Percentiles rank a stretch among this genome's conserved stretches.
phyloP scores from a whole-genome alignment of 2,329 filamentous ascomycete species.

The Coniella vitis region DNA sequence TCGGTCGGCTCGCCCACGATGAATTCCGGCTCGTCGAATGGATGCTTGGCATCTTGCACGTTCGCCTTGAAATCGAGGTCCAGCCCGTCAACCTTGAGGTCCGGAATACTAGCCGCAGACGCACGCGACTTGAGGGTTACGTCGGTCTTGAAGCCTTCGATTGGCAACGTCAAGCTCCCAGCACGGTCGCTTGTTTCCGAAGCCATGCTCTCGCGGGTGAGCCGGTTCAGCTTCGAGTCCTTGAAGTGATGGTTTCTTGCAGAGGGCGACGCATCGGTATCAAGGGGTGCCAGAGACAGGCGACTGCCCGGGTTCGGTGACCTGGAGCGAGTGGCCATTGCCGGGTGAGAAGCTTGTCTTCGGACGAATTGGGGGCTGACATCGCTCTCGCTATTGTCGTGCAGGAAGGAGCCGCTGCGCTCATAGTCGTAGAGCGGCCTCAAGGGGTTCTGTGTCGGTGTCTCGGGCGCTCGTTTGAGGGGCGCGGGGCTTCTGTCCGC shows the following conservation, averaged over 20 bases:
- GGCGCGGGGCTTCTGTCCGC: conserved; percentile 18
- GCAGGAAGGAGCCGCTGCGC: conserved; percentile 43
- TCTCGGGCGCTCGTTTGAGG: conserved; percentile 20
- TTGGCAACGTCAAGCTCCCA: conserved; percentile 35
- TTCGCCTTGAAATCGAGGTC: conserved; percentile 29
- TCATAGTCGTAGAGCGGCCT: conserved; percentile 25
- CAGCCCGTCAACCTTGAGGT: conserved; percentile 36
- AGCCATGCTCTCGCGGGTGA: conserved; percentile 14
- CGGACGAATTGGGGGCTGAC: conserved; percentile 24
- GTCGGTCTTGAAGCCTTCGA: conserved; percentile 34
- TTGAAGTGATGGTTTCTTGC: conserved; percentile 2
- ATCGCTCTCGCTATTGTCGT: conserved; percentile 47
- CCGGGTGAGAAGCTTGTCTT: conserved; percentile 1
- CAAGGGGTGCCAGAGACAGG: conserved; percentile 4
- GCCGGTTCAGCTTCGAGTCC: conserved; percentile 14
- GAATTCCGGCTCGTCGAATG: conserved; percentile 52
- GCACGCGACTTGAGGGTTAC: conserved; percentile 23
- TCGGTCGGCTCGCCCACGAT: conserved; percentile 53
- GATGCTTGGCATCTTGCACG: conserved; percentile 26
- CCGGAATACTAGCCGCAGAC: conserved; percentile 32
- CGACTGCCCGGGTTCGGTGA: conserved; percentile 1
- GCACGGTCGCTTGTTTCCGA: conserved; percentile 26
- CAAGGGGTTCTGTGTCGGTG: conserved; percentile 29
- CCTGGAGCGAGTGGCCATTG: neutral
- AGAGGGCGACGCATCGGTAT: conserved; percentile 8